Base-by-base conservation (phyloP, 2,329 filamentous ascomycete genomes). In the Claviceps humidiphila region DNA sequence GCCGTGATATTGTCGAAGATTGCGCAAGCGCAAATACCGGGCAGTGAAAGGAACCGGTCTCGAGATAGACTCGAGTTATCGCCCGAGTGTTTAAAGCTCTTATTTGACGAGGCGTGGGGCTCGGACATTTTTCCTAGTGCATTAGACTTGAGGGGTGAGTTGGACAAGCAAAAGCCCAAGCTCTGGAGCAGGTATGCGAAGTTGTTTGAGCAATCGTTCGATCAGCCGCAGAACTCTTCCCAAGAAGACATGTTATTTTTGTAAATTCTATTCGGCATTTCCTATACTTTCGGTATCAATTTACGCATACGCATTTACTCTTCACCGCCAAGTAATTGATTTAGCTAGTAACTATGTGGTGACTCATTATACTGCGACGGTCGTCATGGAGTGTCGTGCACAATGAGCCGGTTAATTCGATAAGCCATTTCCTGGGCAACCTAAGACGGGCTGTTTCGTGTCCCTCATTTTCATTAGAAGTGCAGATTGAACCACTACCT, bases 71-170 rank as follows among this genome's bases (percentile, higher is more conserved):
- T 64, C 43, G 66, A 68, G 54, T 54, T 67, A 34, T 61, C 63
- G 0, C 46, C 59, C 4, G 55, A 58, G n/a, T 58, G 57, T n/a
- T 47, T 69, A 39, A 66, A 67, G 56, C 38, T 39, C 11, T 53
- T 68, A 4, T 54, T 67, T n/a, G 63, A 68, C 37, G 52, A 61
- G 38, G 66, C 66, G 2, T 69, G 67, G 67, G 67, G 66, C 6
- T 58, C 55, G 3, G 61, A 63, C 44, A 50, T 69, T 34, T 54
- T 68, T 1, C 61, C 65, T 0, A 55, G 52, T 14, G 52, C 54
- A 5, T 42, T 54, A 22, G 56, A 59, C 16, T 49, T 68, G 51
- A 40, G 51, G 4, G 47, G 51, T n/a, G 61, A 66, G 50, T 50
- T 68, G 16, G 63, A 66, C 39, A 53, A 57, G 30, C 58, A 60